Evolutionary conservation across 805 yeast genomes (phyloP).

Genomic region (Saccharomycopsis fermentans): DNA sequence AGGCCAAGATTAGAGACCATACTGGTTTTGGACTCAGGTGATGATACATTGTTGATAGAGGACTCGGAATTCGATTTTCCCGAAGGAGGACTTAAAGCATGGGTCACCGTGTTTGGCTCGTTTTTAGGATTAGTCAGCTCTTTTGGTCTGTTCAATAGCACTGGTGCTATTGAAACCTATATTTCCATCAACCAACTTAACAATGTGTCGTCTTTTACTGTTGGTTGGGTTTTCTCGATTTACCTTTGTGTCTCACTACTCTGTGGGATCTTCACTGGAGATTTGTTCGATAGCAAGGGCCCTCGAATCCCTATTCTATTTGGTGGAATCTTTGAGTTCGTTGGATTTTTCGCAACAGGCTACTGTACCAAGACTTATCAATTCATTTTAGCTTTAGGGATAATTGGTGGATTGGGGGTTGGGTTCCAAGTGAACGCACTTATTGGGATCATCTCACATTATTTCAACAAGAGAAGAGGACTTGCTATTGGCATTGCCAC

Average conservation of each 20-base stretch:
- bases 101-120: slow-evolving; percentile 47
- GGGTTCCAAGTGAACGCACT: slow-evolving; percentile 35
- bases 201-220: slow-evolving; percentile 34
- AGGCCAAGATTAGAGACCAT: too few species aligned
- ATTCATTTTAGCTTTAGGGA: slow-evolving; percentile 43
- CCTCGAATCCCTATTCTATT: slow-evolving; percentile 29
- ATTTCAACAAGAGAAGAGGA: slow-evolving; percentile 35
- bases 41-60: background rate
- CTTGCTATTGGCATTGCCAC: slow-evolving; percentile 38
- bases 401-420: slow-evolving; percentile 35
- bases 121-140: slow-evolving; percentile 47
- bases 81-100: slow-evolving; percentile 53
- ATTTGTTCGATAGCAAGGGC: slow-evolving; percentile 38
- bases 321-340: slow-evolving; percentile 30
- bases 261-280: slow-evolving; percentile 34
- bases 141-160: slow-evolving; percentile 57
- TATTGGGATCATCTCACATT: slow-evolving; percentile 35
- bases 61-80: slow-evolving; percentile 26
- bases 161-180: slow-evolving; percentile 61
- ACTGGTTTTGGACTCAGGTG: too few species aligned
- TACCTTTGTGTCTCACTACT: slow-evolving; percentile 24
- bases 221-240: slow-evolving; percentile 59
- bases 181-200: slow-evolving; percentile 42
- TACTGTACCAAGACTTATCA: slow-evolving; percentile 38
- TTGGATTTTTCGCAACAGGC: slow-evolving; percentile 37